Evolutionary conservation across 1,284 basidiomycete genomes (phyloP).

Genomic region (Malassezia arunalokei): DNA sequence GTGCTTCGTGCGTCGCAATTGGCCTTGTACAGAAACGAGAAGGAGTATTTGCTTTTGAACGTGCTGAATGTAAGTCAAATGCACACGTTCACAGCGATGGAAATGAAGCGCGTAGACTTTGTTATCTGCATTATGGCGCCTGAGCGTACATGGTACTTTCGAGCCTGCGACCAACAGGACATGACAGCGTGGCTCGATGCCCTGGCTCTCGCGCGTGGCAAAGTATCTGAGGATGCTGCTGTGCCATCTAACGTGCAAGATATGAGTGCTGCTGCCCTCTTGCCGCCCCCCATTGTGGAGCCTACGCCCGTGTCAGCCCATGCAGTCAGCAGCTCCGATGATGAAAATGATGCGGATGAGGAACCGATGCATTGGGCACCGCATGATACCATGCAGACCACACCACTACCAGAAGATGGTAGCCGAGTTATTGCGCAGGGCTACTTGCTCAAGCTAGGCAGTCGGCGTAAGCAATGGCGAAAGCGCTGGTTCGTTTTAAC

Average conservation of each 20-base stretch:
- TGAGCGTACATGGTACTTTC: conserved; percentile 81
- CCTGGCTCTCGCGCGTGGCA: conserved; percentile 64
- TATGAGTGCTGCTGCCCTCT: background rate
- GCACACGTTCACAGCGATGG: conserved; percentile 75
- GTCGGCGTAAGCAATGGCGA: conserved; percentile 82
- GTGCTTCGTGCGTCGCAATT: conserved; percentile 80
- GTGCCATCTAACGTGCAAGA: background rate
- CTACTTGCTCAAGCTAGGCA: conserved; percentile 93
- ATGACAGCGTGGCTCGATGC: conserved; percentile 72
- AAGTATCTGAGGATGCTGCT: conserved; percentile 27
- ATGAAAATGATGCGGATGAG: conserved; percentile 35
- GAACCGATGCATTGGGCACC: conserved; percentile 17
- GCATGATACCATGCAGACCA: too few species aligned
- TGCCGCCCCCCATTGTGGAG: background rate
- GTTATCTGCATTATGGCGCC: conserved; percentile 87
- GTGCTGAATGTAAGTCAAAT: conserved; percentile 78
- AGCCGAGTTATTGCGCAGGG: conserved; percentile 52
- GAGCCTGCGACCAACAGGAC: conserved; percentile 59
- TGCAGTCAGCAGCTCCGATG: conserved; percentile 30
- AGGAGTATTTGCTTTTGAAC: conserved; percentile 60
- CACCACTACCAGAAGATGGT: conserved; percentile 16
- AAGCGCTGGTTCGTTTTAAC: conserved; percentile 55
- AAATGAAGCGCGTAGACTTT: conserved; percentile 77
- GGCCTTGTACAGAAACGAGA: conserved; percentile 89
- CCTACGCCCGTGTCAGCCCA: background rate